Evolutionary conservation across 2,329 filamentous ascomycete genomes (phyloP).

Genomic region (Arthrobotrys musiformis): DNA sequence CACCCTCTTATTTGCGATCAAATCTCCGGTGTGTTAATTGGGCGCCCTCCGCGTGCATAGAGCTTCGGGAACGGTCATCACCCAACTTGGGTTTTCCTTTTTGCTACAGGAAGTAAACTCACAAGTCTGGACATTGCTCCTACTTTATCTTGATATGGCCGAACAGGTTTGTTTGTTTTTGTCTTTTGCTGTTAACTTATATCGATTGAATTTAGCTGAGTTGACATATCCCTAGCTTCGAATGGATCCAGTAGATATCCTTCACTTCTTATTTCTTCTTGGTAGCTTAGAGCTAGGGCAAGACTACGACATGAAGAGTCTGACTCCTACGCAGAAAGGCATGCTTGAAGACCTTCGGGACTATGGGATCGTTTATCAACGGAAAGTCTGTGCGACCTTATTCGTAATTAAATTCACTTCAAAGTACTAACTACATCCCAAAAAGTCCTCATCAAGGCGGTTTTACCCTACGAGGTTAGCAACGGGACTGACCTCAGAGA

Average conservation of each 20-base stretch:
- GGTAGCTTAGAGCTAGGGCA: constrained; percentile 91
- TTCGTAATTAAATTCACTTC: not conserved
- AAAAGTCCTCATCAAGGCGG: constrained; percentile 62
- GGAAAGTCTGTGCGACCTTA: constrained; percentile 44
- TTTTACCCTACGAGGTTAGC: constrained; percentile 94
- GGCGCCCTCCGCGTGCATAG: constrained; percentile 47
- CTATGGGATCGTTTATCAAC: constrained; percentile 84
- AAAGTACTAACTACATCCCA: not conserved
- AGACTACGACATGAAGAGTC: constrained; percentile 85
- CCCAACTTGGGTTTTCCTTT: constrained; percentile 92
- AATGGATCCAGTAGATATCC: constrained; percentile 90
- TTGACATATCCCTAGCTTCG: constrained; percentile 65
- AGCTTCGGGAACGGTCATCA: constrained; percentile 74
- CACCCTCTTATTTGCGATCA: too few relatives aligned
- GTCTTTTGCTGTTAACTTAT: not conserved
- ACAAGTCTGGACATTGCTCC: constrained; percentile 93
- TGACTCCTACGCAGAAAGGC: constrained; percentile 82
- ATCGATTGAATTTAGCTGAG: not conserved
- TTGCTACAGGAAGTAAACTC: constrained; percentile 94
- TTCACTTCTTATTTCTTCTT: constrained; percentile 95
- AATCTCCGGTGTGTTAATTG: not conserved
- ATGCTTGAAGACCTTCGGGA: constrained; percentile 92
- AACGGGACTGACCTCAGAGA: constrained; percentile 85
- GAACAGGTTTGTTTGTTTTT: constrained; percentile 66
- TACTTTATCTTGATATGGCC: constrained; percentile 90